phyloP scores from a whole-genome alignment of 306 rosid genomes.

The Geum urbanum region DNA sequence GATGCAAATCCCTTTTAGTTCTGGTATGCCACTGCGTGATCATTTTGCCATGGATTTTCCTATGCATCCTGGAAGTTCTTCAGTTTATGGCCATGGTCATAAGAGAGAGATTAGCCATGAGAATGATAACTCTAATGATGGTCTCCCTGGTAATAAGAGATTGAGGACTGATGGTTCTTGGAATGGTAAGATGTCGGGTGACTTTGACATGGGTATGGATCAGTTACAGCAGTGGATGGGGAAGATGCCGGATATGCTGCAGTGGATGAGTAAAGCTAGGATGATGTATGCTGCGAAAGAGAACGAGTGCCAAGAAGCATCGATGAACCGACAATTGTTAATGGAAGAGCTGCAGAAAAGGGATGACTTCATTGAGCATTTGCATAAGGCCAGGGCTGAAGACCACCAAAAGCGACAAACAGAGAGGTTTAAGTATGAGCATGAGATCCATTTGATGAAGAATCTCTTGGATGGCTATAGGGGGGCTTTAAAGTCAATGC shows the following conservation, averaged over 20 bases:
- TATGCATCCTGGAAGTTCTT: slow-evolving; percentile 45
- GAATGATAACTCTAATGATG: slow-evolving; percentile 44
- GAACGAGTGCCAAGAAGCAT: slow-evolving; percentile 45
- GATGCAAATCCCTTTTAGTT: too few relatives aligned
- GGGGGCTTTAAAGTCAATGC: slow-evolving; percentile 69
- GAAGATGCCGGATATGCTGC: slow-evolving; percentile 23
- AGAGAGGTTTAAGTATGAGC: slow-evolving; percentile 62
- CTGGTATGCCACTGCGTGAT: slow-evolving; percentile 65
- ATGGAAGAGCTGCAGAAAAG: slow-evolving; percentile 68
- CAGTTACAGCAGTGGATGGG: slow-evolving; percentile 51
- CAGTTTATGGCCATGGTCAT: slow-evolving; percentile 62
- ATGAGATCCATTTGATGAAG: slow-evolving; percentile 68
- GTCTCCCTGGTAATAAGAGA: slow-evolving; percentile 59
- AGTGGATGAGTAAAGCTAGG: slow-evolving; percentile 64
- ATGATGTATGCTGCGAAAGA: slow-evolving; percentile 55
- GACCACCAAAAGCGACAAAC: slow-evolving; percentile 60
- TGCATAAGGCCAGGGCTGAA: slow-evolving; percentile 60
- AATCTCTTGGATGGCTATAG: slow-evolving; percentile 68
- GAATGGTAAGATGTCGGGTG: slow-evolving; percentile 44
- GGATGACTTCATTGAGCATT: slow-evolving; percentile 43
- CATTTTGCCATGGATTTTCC: slow-evolving; percentile 52
- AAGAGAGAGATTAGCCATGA: slow-evolving; percentile 62
- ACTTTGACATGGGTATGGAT: slow-evolving; percentile 55
- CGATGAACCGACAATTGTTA: slow-evolving; percentile 47
- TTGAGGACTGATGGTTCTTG: slow-evolving; percentile 59